These are phyloP conservation scores for Suillus discolor DNA, from an alignment of 768 basidiomycete species.

Conservation along the genomic window DNA sequence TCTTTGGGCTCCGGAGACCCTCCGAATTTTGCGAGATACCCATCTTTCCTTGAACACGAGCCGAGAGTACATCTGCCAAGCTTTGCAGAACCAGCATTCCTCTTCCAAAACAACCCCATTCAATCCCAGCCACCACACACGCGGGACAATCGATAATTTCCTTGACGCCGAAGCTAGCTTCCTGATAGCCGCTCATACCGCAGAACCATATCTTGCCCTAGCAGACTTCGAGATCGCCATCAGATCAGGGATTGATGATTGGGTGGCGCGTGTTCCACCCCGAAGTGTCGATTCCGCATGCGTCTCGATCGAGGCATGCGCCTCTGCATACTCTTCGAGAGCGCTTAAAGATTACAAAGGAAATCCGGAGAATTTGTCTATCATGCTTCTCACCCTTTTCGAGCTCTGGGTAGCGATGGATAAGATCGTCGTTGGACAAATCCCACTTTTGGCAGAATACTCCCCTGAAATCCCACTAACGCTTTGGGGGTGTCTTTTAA, in stretches of 20 bases:
- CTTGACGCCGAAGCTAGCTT: constrained; percentile 15
- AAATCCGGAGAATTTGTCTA: constrained; percentile 42
- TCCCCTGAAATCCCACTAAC: constrained; percentile 34
- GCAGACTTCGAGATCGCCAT: constrained; percentile 40
- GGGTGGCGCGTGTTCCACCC: constrained; percentile 28
- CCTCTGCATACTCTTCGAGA: constrained; percentile 27
- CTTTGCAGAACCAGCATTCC: constrained; percentile 11
- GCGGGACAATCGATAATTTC: constrained; percentile 22
- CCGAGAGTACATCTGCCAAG: constrained; percentile 28
- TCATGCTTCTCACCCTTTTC: constrained; percentile 42
- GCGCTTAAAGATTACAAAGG: constrained; percentile 29
- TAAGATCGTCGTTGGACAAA: constrained; percentile 19
- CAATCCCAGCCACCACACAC: constrained; percentile 5
- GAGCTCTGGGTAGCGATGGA: constrained; percentile 44
- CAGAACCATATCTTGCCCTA: constrained; percentile 23
- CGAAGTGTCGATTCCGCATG: constrained; percentile 16
- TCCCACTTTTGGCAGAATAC: constrained; percentile 32
- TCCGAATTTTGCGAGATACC: constrained; percentile 34
- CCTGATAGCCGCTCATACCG: constrained; percentile 12
- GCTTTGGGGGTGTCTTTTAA: constrained; percentile 30
- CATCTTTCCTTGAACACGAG: constrained; percentile 35
- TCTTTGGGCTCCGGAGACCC: constrained; percentile 31
- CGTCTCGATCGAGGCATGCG: constrained; percentile 23
- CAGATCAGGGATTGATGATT: constrained; percentile 35
- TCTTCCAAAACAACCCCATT: not conserved